Base-by-base conservation (phyloP, 306 rosid species). In the Lathyrus sativus region DNA sequence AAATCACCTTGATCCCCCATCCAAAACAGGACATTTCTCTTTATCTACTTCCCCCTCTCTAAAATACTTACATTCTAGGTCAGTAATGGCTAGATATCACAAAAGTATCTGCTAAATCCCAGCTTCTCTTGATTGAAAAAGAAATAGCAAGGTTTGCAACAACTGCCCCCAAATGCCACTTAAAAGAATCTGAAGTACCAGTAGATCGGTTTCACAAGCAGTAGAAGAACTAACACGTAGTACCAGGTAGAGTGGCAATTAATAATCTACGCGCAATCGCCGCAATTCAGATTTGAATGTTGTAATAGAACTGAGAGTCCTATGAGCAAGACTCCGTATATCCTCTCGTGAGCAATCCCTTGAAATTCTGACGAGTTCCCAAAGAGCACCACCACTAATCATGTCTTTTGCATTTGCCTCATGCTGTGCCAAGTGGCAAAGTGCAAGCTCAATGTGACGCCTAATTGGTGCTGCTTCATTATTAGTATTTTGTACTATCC, bases 391-490 rank as follows among this genome's bases (percentile, higher is more conserved):
- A 18, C 99, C 97, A 72, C 88, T 83, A 13, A 95, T 87, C 96
- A 95, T 79, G 84, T 95, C 99, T 72, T 84, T 90, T 15, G 97
- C 92, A 88, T 90, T 95, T 49, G 87, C 90, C 77, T 93, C 99
- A 48, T 95, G 99, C 54, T 90, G 99, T 15, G 99, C 99, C 84
- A 95, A 74, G 87, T 95, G 99, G 75, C 97, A 95, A 29, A 95
- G 87, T 18, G 97, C 99, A 76, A 95, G 96, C 84, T 95, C 99
- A 59, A 95, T 82, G 87, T 90, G 99, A 80, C 92, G 99, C 83
- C 95, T 86, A 81, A 95, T 90, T 56, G 99, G 95, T n/a, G 97
- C 86, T 48, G 92, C 89, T 79, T 90, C 97, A 7, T 79, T 85
- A 18, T 88, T 90, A 58, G 97, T 92, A 77, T 90, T 88, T 77